phyloP scores from a whole-genome alignment of 75 land plant genomes.

The Pinus albicaulis region DNA sequence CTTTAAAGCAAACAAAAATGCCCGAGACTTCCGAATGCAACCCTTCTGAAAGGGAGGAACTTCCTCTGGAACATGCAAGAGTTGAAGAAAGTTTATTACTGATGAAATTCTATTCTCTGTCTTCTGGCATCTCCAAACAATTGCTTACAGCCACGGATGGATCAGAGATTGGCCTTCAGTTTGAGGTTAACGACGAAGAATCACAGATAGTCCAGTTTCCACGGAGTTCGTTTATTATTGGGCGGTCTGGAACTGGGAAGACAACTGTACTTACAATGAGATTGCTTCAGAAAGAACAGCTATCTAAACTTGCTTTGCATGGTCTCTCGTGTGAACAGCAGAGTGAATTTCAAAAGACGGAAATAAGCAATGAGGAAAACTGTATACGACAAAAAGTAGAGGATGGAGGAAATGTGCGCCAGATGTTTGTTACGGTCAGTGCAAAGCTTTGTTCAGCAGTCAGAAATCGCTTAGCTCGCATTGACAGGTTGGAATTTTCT shows the following conservation, averaged over 20 bases:
- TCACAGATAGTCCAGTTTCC: constrained; percentile 34
- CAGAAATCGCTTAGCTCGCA: constrained; percentile 37
- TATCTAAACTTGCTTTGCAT: constrained; percentile 12
- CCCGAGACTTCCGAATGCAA: not conserved
- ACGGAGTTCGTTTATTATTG: constrained; percentile 53
- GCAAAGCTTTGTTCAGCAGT: constrained; percentile 63
- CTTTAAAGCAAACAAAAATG: not conserved
- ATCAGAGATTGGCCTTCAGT: constrained; percentile 52
- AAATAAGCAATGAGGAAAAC: not conserved
- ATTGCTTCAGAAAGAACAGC: constrained; percentile 48
- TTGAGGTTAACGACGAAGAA: constrained; percentile 67
- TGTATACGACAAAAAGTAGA: not conserved
- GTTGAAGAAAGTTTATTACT: constrained; percentile 59
- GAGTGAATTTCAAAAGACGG: no score
- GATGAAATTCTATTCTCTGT: constrained; percentile 75
- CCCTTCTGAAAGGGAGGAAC: constrained; percentile 12
- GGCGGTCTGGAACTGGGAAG: constrained; percentile 82
- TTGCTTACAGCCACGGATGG: constrained; percentile 53
- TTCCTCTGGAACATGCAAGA: constrained; percentile 47
- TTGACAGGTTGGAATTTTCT: constrained; percentile 36
- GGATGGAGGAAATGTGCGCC: constrained; percentile 19
- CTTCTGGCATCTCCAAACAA: constrained; percentile 45
- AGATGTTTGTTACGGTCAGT: constrained; percentile 69
- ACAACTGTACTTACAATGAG: constrained; percentile 70
- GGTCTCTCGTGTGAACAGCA: constrained; percentile 10